Percentiles rank a stretch among this genome's conserved stretches.
These are phyloP conservation scores for Stygiomarasmius scandens DNA, from an alignment of 1,284 basidiomycete genomes.

Conservation along the genomic window DNA sequence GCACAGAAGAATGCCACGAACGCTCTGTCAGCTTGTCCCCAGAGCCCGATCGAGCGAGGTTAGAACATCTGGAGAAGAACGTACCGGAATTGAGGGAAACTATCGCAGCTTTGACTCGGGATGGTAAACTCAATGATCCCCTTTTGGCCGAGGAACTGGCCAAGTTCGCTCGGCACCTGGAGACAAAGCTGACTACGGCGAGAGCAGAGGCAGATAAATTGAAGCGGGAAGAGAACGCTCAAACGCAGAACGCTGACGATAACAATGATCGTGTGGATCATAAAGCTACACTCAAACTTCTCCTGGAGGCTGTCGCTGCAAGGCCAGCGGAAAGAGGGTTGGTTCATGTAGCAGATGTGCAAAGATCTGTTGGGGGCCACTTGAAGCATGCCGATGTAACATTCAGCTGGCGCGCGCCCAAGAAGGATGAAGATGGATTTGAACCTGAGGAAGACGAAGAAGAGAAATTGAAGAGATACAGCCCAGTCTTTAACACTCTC, in stretches of 20 bases:
- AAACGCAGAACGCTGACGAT: slow-evolving; percentile 11
- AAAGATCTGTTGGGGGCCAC: slow-evolving; percentile 29
- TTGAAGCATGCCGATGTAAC: slow-evolving; percentile 15
- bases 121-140: slow-evolving; percentile 36
- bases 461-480: background rate
- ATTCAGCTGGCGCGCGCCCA: slow-evolving; percentile 3
- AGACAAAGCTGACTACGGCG: slow-evolving; percentile 29
- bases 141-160: slow-evolving; percentile 35
- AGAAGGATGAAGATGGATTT: slow-evolving; percentile 24
- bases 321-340: slow-evolving; percentile 22
- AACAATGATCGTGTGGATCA: slow-evolving; percentile 5
- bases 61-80: slow-evolving; percentile 29
- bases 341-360: slow-evolving; percentile 33
- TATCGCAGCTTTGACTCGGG: slow-evolving; percentile 32
- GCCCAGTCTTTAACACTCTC: background rate
- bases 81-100: slow-evolving; percentile 36
- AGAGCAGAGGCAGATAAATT: slow-evolving; percentile 17
- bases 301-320: slow-evolving; percentile 15
- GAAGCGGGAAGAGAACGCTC: slow-evolving; percentile 5
- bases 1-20: background rate
- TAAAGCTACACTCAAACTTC: slow-evolving; percentile 16
- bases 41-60: slow-evolving; percentile 16
- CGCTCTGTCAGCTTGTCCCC: background rate
- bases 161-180: slow-evolving; percentile 36
- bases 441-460: slow-evolving; percentile 27